Evolutionary conservation across 2,329 filamentous ascomycete species (phyloP).

Genomic region (Talaromyces sp.): DNA sequence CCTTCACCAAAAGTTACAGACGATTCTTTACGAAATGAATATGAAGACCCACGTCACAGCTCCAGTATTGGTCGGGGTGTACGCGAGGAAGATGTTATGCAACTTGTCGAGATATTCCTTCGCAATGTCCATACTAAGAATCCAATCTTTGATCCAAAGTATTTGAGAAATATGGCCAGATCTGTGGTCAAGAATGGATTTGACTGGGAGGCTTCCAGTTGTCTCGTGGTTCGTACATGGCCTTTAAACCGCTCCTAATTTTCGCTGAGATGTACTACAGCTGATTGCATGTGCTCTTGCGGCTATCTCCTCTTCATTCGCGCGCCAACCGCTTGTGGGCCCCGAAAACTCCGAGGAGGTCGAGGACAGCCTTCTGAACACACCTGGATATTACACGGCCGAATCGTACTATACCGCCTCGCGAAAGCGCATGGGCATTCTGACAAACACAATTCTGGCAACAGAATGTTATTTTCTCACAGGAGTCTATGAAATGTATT

Average conservation of each 20-base stretch:
- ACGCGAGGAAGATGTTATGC: neutral
- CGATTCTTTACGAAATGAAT: too few relatives aligned
- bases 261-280: neutral
- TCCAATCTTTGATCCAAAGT: neutral
- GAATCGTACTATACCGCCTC: conserved; percentile 2
- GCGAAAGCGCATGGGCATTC: neutral
- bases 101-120: neutral
- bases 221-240: neutral
- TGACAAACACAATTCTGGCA: neutral
- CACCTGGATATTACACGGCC: neutral
- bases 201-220: conserved; percentile 2
- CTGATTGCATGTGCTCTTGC: conserved; percentile 3
- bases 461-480: conserved; percentile 9
- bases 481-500: conserved; percentile 10
- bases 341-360: neutral
- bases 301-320: conserved; percentile 2
- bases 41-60: neutral
- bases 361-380: neutral
- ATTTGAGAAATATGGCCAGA: neutral
- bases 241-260: neutral
- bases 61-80: neutral
- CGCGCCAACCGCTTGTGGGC: neutral
- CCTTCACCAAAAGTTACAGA: too few relatives aligned
- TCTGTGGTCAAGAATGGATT: conserved; percentile 3
- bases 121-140: conserved; percentile 6